These are phyloP conservation scores for Curvularia sp. DNA, from an alignment of 2,329 filamentous ascomycete species.

Conservation along the genomic window DNA sequence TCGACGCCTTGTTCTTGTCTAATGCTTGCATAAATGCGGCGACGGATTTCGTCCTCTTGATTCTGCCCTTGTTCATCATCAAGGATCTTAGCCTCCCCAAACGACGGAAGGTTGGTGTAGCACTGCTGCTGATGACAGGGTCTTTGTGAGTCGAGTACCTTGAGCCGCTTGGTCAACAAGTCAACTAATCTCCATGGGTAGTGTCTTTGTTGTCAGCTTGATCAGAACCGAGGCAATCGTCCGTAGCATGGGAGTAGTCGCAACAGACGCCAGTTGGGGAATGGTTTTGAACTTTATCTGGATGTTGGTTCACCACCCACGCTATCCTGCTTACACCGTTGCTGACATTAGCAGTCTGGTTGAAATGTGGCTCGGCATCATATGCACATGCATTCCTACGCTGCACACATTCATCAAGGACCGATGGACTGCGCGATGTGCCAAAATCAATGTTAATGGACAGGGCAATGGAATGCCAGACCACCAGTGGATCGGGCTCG, in stretches of 20 bases:
- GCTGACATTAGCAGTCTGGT: constrained; percentile 16
- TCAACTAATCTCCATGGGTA: constrained; percentile 5
- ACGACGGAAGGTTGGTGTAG: constrained; percentile 26
- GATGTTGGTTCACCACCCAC: constrained; percentile 15
- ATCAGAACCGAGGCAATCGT: constrained; percentile 23
- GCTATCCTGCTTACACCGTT: not conserved
- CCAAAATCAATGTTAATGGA: not conserved
- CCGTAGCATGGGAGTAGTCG: constrained; percentile 12
- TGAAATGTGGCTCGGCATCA: constrained; percentile 29
- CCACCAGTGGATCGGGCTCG: constrained; percentile 3
- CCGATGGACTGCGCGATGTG: not conserved
- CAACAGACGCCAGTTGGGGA: constrained; percentile 24
- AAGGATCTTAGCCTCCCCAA: constrained; percentile 25
- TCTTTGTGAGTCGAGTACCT: constrained; percentile 22
- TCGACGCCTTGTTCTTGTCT: constrained; percentile 22
- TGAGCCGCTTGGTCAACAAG: not conserved
- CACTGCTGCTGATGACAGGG: constrained; percentile 24
- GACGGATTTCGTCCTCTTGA: constrained; percentile 23
- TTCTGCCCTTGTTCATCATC: constrained; percentile 30
- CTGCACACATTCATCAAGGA: constrained; percentile 18
- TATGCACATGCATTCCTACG: constrained; percentile 25
- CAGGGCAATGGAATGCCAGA: not conserved
- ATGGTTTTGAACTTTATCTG: constrained; percentile 29
- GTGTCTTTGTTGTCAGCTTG: constrained; percentile 26
- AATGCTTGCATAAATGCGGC: constrained; percentile 26